phyloP scores from a whole-genome alignment of 2,329 filamentous ascomycete genomes.

The Lachnellula cervina region DNA sequence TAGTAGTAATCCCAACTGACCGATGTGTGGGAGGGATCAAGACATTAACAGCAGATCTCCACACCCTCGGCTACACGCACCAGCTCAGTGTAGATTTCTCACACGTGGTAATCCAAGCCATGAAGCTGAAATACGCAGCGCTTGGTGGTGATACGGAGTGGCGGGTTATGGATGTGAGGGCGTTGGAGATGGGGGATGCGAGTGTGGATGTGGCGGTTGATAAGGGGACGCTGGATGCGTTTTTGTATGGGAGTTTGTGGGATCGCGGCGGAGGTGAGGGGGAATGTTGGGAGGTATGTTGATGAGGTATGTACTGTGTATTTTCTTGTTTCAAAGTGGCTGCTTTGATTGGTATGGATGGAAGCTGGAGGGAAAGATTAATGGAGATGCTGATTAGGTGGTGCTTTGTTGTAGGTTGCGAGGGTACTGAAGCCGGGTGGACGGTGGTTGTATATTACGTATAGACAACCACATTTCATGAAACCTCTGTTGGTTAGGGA shows the following conservation, averaged over 20 bases:
- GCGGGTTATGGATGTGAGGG: slow-evolving; percentile 46
- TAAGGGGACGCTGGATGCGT: slow-evolving; percentile 51
- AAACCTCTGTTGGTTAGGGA: slow-evolving; percentile 41
- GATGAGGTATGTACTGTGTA: slow-evolving; percentile 37
- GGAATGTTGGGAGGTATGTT: slow-evolving; percentile 45
- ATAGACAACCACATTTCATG: slow-evolving; percentile 51
- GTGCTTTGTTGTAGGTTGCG: slow-evolving; percentile 32
- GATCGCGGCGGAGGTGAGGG: slow-evolving; percentile 43
- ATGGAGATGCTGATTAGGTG: slow-evolving; percentile 3
- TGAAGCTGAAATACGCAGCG: slow-evolving; percentile 40
- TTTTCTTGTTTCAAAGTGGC: too few relatives aligned
- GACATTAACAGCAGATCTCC: slow-evolving; percentile 48
- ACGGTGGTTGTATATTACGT: slow-evolving; percentile 49
- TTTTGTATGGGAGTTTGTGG: slow-evolving; percentile 48
- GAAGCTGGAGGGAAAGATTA: too few relatives aligned
- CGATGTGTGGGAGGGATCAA: slow-evolving; percentile 23
- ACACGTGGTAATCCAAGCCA: slow-evolving; percentile 45
- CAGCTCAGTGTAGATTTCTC: slow-evolving; percentile 57
- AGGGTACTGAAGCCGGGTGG: slow-evolving; percentile 45
- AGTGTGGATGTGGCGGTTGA: slow-evolving; percentile 46
- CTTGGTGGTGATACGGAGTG: slow-evolving; percentile 34
- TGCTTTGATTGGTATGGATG: too few relatives aligned
- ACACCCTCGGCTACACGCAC: slow-evolving; percentile 42
- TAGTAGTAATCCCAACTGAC: too few relatives aligned
- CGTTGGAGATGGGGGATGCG: slow-evolving; percentile 39